Conservation (phyloP, 2,329 filamentous ascomycete genomes). For the Arthrinium puccinioides region DNA sequence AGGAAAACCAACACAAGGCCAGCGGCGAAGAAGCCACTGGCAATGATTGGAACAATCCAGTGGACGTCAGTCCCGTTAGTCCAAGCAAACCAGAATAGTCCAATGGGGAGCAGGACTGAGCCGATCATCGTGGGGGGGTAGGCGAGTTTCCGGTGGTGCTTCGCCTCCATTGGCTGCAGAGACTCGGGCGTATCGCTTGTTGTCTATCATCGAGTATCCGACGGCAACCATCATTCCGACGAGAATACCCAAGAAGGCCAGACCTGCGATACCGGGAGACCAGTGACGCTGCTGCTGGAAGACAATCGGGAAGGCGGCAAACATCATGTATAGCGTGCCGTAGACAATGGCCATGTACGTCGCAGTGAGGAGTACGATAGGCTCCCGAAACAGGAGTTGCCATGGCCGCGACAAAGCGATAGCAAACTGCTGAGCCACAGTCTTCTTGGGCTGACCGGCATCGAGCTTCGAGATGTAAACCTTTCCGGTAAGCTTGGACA, state of each 20-base stretch:
- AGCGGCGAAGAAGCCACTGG: slow-evolving; percentile 27
- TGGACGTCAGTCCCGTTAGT: slow-evolving; percentile 48
- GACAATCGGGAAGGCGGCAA: slow-evolving; percentile 58
- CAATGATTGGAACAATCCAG: slow-evolving; percentile 38
- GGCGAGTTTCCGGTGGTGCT: slow-evolving; percentile 58
- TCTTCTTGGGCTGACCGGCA: slow-evolving; percentile 31
- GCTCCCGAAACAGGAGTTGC: slow-evolving; percentile 62
- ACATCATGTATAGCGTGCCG: slow-evolving; percentile 51
- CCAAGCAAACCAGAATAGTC: slow-evolving; percentile 65
- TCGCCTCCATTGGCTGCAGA: slow-evolving; percentile 40
- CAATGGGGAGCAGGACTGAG: slow-evolving; percentile 52
- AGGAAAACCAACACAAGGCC: slow-evolving; percentile 49
- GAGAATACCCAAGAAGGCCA: slow-evolving; percentile 62
- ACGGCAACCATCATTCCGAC: slow-evolving; percentile 59
- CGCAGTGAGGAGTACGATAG: slow-evolving; percentile 58
- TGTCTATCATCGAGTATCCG: slow-evolving; percentile 45
- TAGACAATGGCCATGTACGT: slow-evolving; percentile 61
- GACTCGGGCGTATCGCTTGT: slow-evolving; percentile 42
- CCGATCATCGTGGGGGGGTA: slow-evolving; percentile 57
- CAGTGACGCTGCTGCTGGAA: slow-evolving; percentile 55
- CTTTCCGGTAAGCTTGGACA: slow-evolving; percentile 46
- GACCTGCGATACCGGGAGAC: slow-evolving; percentile 50
- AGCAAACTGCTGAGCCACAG: slow-evolving; percentile 44
- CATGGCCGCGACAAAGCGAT: slow-evolving; percentile 57
- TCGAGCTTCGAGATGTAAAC: slow-evolving; percentile 48